These are phyloP conservation scores for Saccharomycopsis olivae DNA, from an alignment of 805 yeast genomes.

Conservation along the genomic window DNA sequence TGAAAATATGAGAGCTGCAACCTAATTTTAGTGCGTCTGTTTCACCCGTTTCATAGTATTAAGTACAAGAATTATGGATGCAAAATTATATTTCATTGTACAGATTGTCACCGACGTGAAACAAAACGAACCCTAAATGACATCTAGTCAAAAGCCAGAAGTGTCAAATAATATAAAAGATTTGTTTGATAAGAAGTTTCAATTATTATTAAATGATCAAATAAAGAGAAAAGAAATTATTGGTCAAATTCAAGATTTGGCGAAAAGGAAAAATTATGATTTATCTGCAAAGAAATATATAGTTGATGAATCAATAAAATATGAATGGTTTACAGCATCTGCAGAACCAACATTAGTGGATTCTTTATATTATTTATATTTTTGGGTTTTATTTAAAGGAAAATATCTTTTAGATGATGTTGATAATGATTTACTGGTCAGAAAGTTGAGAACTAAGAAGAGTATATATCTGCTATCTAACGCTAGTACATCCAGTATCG, in stretches of 20 bases:
- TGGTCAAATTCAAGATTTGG: constrained; percentile 14
- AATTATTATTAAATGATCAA: constrained; percentile 14
- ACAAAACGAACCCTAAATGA: too few species aligned
- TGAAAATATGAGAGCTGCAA: too few species aligned
- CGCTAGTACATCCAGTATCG: not conserved
- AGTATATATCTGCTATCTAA: constrained; percentile 1
- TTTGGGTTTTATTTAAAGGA: constrained; percentile 17
- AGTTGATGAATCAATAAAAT: constrained; percentile 8
- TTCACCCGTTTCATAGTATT: too few species aligned
- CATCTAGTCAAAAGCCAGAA: too few species aligned
- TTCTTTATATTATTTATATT: constrained; percentile 15
- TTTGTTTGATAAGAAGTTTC: constrained; percentile 5
- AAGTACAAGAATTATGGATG: too few species aligned
- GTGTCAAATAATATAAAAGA: not conserved
- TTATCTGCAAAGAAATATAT: constrained; percentile 12
- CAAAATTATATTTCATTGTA: too few species aligned
- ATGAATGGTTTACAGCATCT: constrained; percentile 16
- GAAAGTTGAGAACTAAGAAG: constrained; percentile 7
- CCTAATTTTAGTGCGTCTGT: too few species aligned
- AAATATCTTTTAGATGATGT: constrained; percentile 15
- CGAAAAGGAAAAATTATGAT: constrained; percentile 10
- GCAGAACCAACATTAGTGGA: constrained; percentile 16
- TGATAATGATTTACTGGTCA: constrained; percentile 2
- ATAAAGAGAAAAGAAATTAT: constrained; percentile 15
- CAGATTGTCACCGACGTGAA: too few species aligned